A percentile compares a stretch with the other conserved stretches of the same genome.
Evolutionary conservation across 176 grass and related monocot species (phyloP).

Genomic region (Cenchrus americanus): DNA sequence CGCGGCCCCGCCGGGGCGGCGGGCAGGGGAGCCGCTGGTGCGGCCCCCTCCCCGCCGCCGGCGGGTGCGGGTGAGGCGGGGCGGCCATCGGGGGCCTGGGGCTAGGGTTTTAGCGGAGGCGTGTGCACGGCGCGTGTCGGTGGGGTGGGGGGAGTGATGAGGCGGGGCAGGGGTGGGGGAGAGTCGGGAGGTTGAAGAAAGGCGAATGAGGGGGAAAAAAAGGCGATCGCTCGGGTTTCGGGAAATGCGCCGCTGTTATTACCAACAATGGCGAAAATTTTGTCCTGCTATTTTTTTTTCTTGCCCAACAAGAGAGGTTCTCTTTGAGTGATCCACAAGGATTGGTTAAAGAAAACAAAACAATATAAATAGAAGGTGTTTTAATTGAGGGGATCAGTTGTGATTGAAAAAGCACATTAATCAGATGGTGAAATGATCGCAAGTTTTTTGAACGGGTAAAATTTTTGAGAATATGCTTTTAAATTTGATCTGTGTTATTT

Average conservation of each 20-base stretch:
- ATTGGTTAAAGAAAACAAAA: neutral
- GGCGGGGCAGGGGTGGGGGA: neutral
- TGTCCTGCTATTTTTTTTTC: too few relatives aligned
- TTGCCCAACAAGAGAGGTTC: neutral
- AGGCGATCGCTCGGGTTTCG: neutral
- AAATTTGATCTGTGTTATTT: too few relatives aligned
- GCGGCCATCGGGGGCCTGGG: constrained; percentile 30
- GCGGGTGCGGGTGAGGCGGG: neutral
- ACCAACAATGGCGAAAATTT: neutral
- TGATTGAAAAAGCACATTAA: too few relatives aligned
- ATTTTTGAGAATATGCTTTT: too few relatives aligned
- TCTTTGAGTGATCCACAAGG: neutral
- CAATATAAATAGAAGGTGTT: too few relatives aligned
- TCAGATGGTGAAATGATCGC: too few relatives aligned
- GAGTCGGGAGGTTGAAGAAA: constrained; percentile 49
- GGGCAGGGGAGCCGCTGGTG: neutral
- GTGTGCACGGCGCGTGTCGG: constrained; percentile 28
- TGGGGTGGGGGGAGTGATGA: constrained; percentile 42
- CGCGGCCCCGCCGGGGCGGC: constrained; percentile 20
- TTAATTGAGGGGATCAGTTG: too few relatives aligned
- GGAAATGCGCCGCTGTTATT: neutral
- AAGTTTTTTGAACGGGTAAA: too few relatives aligned
- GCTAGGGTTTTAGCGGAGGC: constrained; percentile 47
- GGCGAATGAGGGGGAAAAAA: neutral
- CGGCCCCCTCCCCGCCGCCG: constrained; percentile 25